A percentile compares a stretch with the other conserved stretches of the same genome.
phyloP scores from a whole-genome alignment of 257 asterid genomes.

The Nicotiana obtusifolia region DNA sequence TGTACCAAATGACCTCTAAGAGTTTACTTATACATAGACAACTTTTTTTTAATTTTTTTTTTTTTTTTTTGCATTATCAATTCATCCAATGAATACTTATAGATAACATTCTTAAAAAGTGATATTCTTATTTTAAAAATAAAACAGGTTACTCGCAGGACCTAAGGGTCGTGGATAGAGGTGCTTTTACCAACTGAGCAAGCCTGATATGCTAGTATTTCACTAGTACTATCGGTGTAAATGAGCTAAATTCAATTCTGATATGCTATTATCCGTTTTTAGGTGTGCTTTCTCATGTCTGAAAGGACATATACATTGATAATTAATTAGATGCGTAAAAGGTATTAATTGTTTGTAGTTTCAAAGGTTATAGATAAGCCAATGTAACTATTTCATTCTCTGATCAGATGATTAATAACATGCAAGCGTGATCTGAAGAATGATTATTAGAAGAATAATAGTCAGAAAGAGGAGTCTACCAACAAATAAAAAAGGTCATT shows the following conservation, averaged over 20 bases:
- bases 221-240: neutral
- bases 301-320: no score
- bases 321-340: neutral
- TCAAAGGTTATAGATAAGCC: constrained; percentile 20
- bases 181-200: no score
- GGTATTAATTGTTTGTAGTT: neutral
- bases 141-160: no score
- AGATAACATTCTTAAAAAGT: neutral
- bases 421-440: constrained; percentile 25
- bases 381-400: constrained; percentile 28
- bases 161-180: no score
- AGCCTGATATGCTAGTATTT: no score
- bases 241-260: neutral
- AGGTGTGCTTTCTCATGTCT: neutral
- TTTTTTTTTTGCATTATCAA: neutral
- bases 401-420: constrained; percentile 21
- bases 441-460: neutral
- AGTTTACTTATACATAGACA: no score
- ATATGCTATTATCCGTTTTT: neutral
- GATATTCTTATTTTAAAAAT: no score
- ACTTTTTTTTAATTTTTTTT: no score
- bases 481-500: constrained; percentile 21
- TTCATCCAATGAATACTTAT: neutral
- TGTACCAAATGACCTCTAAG: no score
- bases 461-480: constrained; percentile 11